Percentiles rank a stretch among this genome's conserved stretches.
phyloP scores from a whole-genome alignment of 2,329 filamentous ascomycete genomes.

The Claviceps pazoutovae region DNA sequence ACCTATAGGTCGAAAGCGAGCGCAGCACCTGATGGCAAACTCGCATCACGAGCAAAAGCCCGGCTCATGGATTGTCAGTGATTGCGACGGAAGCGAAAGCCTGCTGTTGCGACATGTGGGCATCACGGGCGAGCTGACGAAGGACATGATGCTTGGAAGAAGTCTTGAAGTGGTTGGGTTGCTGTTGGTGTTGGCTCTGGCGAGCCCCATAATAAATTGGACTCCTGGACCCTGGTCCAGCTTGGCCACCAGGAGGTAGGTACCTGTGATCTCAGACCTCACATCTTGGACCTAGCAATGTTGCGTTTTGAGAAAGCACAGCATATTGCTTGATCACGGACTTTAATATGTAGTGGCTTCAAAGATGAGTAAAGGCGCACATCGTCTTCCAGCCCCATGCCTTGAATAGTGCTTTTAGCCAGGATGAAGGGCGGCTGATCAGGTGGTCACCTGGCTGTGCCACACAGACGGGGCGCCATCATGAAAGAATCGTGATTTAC shows the following conservation, averaged over 20 bases:
- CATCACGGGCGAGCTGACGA: not conserved
- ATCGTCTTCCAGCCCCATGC: not conserved
- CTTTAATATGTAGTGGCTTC: too few relatives aligned
- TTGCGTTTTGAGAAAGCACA: too few relatives aligned
- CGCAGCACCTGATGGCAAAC: not conserved
- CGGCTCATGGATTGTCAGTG: not conserved
- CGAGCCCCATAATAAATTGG: not conserved
- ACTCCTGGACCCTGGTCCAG: not conserved
- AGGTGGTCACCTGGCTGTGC: not conserved
- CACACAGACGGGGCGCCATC: not conserved
- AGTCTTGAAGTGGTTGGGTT: not conserved
- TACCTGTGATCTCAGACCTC: too few relatives aligned
- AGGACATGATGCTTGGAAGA: not conserved
- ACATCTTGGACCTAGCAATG: too few relatives aligned
- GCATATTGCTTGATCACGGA: not conserved
- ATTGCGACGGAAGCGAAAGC: not conserved
- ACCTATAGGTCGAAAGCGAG: not conserved
- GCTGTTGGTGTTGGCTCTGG: not conserved
- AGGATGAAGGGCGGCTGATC: not conserved
- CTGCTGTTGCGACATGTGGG: not conserved
- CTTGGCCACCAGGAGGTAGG: too few relatives aligned
- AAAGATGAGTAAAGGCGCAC: not conserved
- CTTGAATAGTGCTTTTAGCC: not conserved
- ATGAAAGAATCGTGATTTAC: too few relatives aligned
- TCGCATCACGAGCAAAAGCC: not conserved